These are phyloP conservation scores for Euphrasia arctica DNA, from an alignment of 305 asterid genomes.

Conservation along the genomic window DNA sequence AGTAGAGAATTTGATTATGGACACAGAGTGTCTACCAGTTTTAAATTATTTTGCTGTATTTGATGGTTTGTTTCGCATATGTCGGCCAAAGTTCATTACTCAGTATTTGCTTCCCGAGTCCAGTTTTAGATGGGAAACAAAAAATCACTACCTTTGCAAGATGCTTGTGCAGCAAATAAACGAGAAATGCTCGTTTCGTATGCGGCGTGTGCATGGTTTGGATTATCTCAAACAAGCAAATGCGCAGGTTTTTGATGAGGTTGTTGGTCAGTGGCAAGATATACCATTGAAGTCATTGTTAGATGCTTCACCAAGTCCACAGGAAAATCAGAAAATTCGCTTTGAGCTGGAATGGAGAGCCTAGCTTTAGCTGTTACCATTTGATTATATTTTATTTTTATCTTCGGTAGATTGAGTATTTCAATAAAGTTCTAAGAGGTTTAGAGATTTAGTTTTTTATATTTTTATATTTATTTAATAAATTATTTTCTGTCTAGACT, in stretches of 20 bases:
- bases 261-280: not conserved
- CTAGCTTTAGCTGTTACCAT: not conserved
- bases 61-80: conserved; percentile 15
- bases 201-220: not conserved
- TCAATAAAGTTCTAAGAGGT: too few relatives aligned
- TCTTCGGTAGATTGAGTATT: too few relatives aligned
- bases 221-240: conserved; percentile 10
- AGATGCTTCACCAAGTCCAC: not conserved
- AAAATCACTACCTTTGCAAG: conserved; percentile 1
- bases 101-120: not conserved
- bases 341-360: not conserved
- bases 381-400: too few relatives aligned
- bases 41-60: not conserved
- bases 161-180: not conserved
- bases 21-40: not conserved
- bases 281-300: not conserved
- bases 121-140: not conserved
- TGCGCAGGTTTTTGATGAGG: conserved; percentile 2
- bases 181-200: not conserved
- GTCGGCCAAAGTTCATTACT: conserved; percentile 23
- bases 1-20: conserved; percentile 18
- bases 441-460: too few relatives aligned
- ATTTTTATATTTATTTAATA: too few relatives aligned
- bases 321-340: not conserved
- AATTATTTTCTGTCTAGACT: too few relatives aligned